These are phyloP conservation scores for Cornus kousa DNA, from an alignment of 148 eudicot genomes.

Conservation along the genomic window DNA sequence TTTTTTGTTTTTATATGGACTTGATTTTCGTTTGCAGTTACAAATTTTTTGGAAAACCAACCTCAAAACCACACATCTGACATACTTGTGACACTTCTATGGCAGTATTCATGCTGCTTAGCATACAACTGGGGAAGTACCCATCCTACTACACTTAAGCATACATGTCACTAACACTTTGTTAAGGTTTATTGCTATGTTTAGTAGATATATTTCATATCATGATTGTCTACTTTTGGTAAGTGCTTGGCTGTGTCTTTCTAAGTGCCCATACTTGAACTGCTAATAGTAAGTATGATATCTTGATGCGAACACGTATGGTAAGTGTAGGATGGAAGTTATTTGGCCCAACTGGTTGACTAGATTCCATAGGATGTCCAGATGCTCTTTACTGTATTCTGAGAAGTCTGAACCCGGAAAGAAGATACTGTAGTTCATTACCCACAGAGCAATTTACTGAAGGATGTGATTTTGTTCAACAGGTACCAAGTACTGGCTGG, in stretches of 20 bases:
- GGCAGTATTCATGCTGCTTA: neutral
- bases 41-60: too few relatives aligned
- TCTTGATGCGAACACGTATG: neutral
- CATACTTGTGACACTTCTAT: neutral
- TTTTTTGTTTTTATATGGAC: too few relatives aligned
- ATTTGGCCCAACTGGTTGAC: neutral
- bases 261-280: neutral
- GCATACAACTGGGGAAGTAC: too few relatives aligned
- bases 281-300: neutral
- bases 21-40: too few relatives aligned
- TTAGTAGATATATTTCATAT: too few relatives aligned
- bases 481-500: conserved; percentile 92
- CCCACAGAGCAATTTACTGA: neutral
- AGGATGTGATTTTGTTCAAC: conserved; percentile 12
- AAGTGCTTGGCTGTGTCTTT: neutral
- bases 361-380: neutral
- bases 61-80: too few relatives aligned
- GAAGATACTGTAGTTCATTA: neutral
- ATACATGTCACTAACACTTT: too few relatives aligned
- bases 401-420: neutral
- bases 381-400: neutral
- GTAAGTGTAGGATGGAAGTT: neutral
- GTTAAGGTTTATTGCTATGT: too few relatives aligned
- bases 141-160: too few relatives aligned
- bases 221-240: neutral